Percentiles rank a stretch among this genome's conserved stretches.
Evolutionary conservation across 2,329 filamentous ascomycete genomes (phyloP).

Genomic region (Talaromyces sp.): DNA sequence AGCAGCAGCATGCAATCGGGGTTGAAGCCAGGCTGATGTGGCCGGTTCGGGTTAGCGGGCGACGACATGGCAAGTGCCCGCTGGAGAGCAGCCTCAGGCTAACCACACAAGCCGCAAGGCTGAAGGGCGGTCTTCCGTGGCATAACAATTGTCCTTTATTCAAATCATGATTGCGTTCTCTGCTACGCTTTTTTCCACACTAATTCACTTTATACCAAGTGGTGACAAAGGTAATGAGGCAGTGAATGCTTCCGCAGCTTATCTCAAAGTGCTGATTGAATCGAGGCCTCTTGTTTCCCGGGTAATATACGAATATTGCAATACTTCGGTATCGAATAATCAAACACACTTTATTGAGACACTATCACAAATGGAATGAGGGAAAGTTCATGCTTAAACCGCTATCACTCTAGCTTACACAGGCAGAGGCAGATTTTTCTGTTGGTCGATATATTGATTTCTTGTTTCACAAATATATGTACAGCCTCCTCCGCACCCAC

Average conservation of each 20-base stretch:
- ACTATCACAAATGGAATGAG: conserved; percentile 17
- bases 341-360: conserved; percentile 10
- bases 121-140: conserved; percentile 17
- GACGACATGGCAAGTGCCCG: conserved; percentile 21
- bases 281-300: neutral
- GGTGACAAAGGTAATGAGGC: neutral
- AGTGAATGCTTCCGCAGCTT: neutral
- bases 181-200: neutral
- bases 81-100: conserved; percentile 5
- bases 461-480: conserved; percentile 38
- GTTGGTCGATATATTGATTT: conserved; percentile 31
- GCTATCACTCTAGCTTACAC: conserved; percentile 12
- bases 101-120: conserved; percentile 15
- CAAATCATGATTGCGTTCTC: neutral
- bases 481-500: conserved; percentile 34
- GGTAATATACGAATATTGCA: neutral
- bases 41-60: conserved; percentile 43
- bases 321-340: neutral
- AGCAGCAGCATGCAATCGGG: conserved; percentile 32
- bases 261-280: neutral
- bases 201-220: neutral
- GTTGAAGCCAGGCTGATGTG: conserved; percentile 37
- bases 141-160: conserved; percentile 5
- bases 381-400: conserved; percentile 9
- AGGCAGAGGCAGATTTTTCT: conserved; percentile 19